phyloP scores from a whole-genome alignment of 1,284 basidiomycete genomes.

The Mrakiaceae sp. region DNA sequence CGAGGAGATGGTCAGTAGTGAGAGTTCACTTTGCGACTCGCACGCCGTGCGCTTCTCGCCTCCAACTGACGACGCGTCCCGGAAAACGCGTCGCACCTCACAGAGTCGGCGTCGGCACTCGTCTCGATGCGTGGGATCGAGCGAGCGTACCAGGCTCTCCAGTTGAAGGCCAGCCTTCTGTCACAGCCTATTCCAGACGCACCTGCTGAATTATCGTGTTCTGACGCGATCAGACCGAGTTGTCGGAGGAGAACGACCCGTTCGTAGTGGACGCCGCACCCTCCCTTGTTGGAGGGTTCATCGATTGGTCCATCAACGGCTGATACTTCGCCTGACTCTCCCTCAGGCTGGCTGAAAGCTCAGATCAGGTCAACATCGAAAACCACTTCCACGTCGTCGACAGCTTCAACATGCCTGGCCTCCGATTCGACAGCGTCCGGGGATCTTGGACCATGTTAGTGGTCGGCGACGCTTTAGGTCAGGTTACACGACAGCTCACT shows the following conservation, averaged over 20 bases:
- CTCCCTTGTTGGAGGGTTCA: neutral
- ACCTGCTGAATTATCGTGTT: too few species aligned
- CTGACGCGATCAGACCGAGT: constrained; percentile 3
- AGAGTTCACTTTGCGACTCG: neutral
- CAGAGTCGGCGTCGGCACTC: constrained; percentile 25
- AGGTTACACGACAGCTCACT: too few species aligned
- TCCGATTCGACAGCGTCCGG: constrained; percentile 75
- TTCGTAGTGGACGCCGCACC: neutral
- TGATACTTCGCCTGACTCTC: neutral
- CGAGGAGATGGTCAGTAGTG: constrained; percentile 68
- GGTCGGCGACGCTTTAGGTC: too few species aligned
- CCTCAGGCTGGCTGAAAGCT: constrained; percentile 28
- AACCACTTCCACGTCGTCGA: constrained; percentile 74
- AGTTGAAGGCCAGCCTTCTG: constrained; percentile 46
- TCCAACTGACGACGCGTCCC: constrained; percentile 4
- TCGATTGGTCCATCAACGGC: neutral
- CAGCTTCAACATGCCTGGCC: constrained; percentile 86
- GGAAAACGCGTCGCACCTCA: neutral
- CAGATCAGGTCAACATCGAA: constrained; percentile 65
- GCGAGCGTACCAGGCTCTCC: constrained; percentile 69
- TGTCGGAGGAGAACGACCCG: constrained; percentile 11
- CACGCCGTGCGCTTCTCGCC: neutral
- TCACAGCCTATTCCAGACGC: too few species aligned
- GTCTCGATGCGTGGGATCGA: constrained; percentile 45
- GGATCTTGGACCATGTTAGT: constrained; percentile 70